Percentiles rank a stretch among this genome's conserved stretches.
Conservation (phyloP, 2,329 filamentous ascomycete genomes). For the Diplocarpon mali region DNA sequence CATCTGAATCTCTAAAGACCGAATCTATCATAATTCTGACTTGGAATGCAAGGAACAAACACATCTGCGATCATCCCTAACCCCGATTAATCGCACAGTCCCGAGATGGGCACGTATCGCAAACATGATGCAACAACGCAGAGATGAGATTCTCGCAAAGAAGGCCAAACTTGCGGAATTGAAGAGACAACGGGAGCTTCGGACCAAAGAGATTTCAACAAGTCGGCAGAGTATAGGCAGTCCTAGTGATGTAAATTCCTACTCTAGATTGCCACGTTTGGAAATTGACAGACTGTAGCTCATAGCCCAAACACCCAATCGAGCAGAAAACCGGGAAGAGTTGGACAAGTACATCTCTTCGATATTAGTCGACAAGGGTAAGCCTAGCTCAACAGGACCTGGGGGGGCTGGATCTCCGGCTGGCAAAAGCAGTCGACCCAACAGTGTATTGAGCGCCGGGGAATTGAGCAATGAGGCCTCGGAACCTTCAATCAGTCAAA, state of each 20-base stretch:
- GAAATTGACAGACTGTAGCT: conserved; percentile 37
- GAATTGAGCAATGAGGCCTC: conserved; percentile 69
- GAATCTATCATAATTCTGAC: no score
- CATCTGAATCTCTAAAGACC: no score
- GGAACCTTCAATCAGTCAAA: conserved; percentile 38
- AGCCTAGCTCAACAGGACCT: conserved; percentile 56
- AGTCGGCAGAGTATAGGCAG: conserved; percentile 58
- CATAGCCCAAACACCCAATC: conserved; percentile 57
- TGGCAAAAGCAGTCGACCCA: conserved; percentile 63
- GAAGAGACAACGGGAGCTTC: conserved; percentile 79
- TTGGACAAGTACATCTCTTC: conserved; percentile 80
- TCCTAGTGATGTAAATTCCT: conserved; percentile 54
- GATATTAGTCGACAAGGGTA: conserved; percentile 65
- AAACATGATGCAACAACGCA: conserved; percentile 56
- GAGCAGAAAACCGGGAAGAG: conserved; percentile 59
- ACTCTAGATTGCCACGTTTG: conserved; percentile 17
- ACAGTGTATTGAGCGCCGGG: conserved; percentile 73
- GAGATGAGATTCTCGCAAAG: conserved; percentile 94
- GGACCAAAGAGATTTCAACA: conserved; percentile 63
- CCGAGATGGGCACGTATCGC: conserved; percentile 22
- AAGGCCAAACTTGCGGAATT: conserved; percentile 94
- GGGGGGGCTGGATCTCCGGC: conserved; percentile 55
- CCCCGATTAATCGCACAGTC: conserved; percentile 3
- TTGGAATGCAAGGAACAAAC: not conserved
- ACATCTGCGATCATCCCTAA: not conserved